Percentiles rank a stretch among this genome's conserved stretches.
Conservation (phyloP, 2,329 filamentous ascomycete species). For the Tolypocladium amazonense region DNA sequence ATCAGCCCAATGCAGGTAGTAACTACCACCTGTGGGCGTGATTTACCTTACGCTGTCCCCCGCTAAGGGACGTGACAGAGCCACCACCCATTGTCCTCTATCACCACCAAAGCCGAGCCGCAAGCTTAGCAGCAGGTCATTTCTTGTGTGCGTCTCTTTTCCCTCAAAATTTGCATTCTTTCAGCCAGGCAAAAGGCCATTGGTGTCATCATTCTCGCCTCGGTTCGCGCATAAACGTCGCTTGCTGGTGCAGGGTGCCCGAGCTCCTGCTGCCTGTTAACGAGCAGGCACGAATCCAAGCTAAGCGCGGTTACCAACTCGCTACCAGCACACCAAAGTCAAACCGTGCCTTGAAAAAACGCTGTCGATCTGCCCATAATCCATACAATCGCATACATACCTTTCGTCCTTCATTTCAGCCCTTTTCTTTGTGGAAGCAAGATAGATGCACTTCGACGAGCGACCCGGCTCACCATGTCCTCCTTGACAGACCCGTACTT, state of each 20-base stretch:
- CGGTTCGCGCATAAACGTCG: not conserved
- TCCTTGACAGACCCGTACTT: slow-evolving; percentile 6
- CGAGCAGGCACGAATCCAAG: not conserved
- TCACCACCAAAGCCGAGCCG: not conserved
- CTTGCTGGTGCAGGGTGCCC: not conserved
- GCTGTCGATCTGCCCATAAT: not conserved
- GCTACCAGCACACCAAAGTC: not conserved
- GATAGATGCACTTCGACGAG: not conserved
- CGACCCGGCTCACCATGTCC: not conserved
- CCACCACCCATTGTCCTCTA: not conserved
- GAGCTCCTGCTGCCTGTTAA: not conserved
- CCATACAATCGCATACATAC: not conserved
- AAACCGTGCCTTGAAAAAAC: not conserved
- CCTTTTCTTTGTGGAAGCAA: not conserved
- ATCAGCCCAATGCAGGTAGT: not conserved
- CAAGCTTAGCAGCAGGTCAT: not conserved
- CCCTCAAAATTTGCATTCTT: not conserved
- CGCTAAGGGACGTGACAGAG: not conserved
- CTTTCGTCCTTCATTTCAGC: not conserved
- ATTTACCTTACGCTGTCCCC: not conserved
- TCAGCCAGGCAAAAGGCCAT: not conserved
- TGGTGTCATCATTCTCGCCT: not conserved
- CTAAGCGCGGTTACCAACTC: not conserved
- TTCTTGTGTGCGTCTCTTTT: not conserved
- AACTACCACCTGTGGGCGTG: not conserved